A percentile compares a stretch with the other conserved stretches of the same genome.
Conservation (phyloP, 1,139 yeast species). For the Meyerozyma sp. region DNA sequence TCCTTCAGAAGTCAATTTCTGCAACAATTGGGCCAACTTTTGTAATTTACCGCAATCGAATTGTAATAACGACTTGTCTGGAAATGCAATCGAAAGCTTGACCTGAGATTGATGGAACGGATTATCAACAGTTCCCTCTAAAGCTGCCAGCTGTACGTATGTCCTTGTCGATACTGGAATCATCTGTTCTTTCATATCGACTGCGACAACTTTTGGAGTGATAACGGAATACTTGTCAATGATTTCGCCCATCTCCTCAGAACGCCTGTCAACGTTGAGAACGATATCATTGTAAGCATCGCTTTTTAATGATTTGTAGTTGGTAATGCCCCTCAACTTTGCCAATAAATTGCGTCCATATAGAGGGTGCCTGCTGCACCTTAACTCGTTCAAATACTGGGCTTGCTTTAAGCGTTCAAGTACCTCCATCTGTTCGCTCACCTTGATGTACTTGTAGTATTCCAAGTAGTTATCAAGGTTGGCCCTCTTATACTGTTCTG, state of each 20-base stretch:
- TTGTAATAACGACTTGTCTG: slow-evolving; percentile 86
- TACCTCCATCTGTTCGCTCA: slow-evolving; percentile 45
- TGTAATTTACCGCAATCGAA: slow-evolving; percentile 97
- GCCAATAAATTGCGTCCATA: slow-evolving; percentile 45
- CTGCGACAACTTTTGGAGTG: slow-evolving; percentile 80
- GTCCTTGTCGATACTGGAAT: slow-evolving; percentile 35
- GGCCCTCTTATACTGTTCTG: slow-evolving; percentile 21
- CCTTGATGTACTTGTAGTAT: slow-evolving; percentile 55
- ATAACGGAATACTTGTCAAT: slow-evolving; percentile 79
- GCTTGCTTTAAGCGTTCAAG: slow-evolving; percentile 51
- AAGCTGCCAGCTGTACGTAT: slow-evolving; percentile 29
- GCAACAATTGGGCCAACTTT: slow-evolving; percentile 67
- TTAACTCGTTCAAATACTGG: slow-evolving; percentile 57
- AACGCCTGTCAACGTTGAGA: slow-evolving; percentile 38
- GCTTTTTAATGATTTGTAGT: slow-evolving; percentile 11
- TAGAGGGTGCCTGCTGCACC: slow-evolving; percentile 54
- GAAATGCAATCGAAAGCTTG: slow-evolving; percentile 88
- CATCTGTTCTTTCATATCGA: slow-evolving; percentile 62
- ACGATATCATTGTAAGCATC: slow-evolving; percentile 27
- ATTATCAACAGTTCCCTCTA: slow-evolving; percentile 35
- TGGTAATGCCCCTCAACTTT: slow-evolving; percentile 17
- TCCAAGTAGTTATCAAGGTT: slow-evolving; percentile 49
- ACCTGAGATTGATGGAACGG: slow-evolving; percentile 86
- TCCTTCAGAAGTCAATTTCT: slow-evolving; percentile 75
- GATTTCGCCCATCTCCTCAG: slow-evolving; percentile 38